Base-by-base conservation (phyloP, 192 early-diverging fungal species). In the Geranomyces variabilis region DNA sequence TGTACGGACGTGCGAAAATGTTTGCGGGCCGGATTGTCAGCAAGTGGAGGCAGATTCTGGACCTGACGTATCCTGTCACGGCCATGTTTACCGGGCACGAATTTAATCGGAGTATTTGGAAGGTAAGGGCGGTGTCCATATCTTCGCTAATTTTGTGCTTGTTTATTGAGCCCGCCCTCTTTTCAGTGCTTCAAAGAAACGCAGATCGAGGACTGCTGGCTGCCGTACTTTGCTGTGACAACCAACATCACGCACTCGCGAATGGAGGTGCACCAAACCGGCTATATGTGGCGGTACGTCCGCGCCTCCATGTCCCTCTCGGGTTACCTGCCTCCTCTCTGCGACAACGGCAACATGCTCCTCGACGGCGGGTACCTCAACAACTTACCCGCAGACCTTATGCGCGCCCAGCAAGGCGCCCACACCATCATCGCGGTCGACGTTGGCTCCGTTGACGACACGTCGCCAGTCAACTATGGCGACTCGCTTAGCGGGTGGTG, bases 361-460 rank as follows among this genome's bases (percentile, higher is more conserved):
- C 88, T 99, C 14, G 97, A 99, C 74, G 97, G 97, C 63, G 97
- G 97, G 5, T 99, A 99, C 77, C 86, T 98, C 80, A 94, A 98
- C 77, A 97, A 98, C 77, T 79, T 99, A 67, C 97, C 97, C 0
- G 97, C 96, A 2, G 89, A 89, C 65, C 82, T 94, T 19, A 81
- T 90, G 75, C 72, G 75, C 13, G 82, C 82, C 44, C 78, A 93
- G 51, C 58, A 60, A 29, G 95, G 95, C 0, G 96, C 96, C 0
- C 81, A 92, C 56, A 90, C 90, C 56, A 91, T 97, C 51, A 92
- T 99, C 88, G 96, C 96, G 0, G 87, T 99, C 0, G 96, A 97
- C 77, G 96, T 99, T 31, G 93, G 93, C 6, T 82, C 83, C 43
- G 90, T 92, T 51, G 92, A 99, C 81, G 96, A 98, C 74, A 98